phyloP scores from a whole-genome alignment of 192 early-diverging fungal species.

The Coemansia sp. region DNA sequence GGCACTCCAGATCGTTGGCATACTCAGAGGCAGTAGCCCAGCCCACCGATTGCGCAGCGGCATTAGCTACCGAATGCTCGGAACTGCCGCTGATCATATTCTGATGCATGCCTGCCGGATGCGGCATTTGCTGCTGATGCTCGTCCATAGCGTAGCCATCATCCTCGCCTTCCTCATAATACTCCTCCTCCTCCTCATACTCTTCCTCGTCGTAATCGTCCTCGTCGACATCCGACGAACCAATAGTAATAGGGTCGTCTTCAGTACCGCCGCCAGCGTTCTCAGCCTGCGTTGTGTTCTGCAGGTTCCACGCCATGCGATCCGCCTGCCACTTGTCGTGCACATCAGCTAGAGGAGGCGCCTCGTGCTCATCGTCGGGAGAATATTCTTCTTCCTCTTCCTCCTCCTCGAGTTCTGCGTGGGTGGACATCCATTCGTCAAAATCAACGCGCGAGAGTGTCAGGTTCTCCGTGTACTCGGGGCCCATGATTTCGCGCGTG shows the following conservation, averaged over 20 bases:
- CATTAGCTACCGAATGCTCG: background rate
- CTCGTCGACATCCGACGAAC: constrained; percentile 8
- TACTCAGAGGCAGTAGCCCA: background rate
- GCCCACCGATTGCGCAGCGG: background rate
- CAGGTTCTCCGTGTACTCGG: constrained; percentile 9
- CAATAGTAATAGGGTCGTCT: constrained; percentile 10
- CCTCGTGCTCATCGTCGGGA: background rate
- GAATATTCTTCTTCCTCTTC: constrained; percentile 3
- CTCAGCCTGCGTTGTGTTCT: background rate
- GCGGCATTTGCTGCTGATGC: background rate
- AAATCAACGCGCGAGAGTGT: constrained; percentile 26
- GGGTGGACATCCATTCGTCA: constrained; percentile 41
- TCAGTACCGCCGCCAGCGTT: background rate
- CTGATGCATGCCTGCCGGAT: background rate
- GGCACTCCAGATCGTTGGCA: background rate
- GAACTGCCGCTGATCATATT: background rate
- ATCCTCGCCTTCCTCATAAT: background rate
- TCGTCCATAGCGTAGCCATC: background rate
- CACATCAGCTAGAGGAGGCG: background rate
- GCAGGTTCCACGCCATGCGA: constrained; percentile 2
- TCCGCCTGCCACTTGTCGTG: constrained; percentile 15
- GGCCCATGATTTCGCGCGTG: constrained; percentile 27
- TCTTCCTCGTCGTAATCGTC: background rate
- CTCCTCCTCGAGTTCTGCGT: constrained; percentile 24
- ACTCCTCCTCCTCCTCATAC: background rate